Evolutionary conservation across 495 filamentous ascomycete species (phyloP), one percentile per base, ranked within the genome.

Genomic region (Penicillium coprophilum): DNA sequence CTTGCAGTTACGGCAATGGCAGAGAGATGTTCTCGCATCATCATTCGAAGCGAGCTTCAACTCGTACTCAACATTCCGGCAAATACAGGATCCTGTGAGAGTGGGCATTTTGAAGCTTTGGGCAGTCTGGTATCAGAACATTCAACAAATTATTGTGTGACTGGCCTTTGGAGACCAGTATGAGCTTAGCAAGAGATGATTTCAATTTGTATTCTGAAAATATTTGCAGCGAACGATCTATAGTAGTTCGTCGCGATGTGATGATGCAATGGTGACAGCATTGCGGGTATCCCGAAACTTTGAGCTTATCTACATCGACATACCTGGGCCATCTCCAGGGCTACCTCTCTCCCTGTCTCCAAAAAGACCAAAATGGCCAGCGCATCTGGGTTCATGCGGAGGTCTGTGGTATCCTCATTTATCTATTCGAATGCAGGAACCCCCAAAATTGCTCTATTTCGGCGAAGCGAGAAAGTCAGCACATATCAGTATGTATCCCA

Each of bases 1-100:
- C 56, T 82, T 82, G 73, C 85, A 87, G 66, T 82, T 87, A 21
- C 63, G 56, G 64, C 86, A 88, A 66, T 89, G 85, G 64, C 85
- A 88, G 30, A 89, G 68, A 0, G 81, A 84, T 0, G 84, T 87
- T 41, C 85, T 76, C 0, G 85, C 84, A 21, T 85, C 78, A n/a
- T 82, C 73, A 0, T 72, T 66, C 0, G 80, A 80, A 12, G 49
- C 59, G 4, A 83, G 68, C 2, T 69, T 58, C 36, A 85, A 60
- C 17, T 73, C 60, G 49, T 83, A 83, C 46, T 74, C 63, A 46
- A 84, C 68, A 13, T 67, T 67, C 44, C 68, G 66, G 51, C 82
- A 84, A 60, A 68, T 75, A 61, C 81, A 84, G 17, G 76, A 77
- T 24, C 82, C 80, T 1, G 71, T 73, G 53, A 71, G 71, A 2